Conservation (phyloP, 1,284 basidiomycete genomes). For the Inonotus hispidus region DNA sequence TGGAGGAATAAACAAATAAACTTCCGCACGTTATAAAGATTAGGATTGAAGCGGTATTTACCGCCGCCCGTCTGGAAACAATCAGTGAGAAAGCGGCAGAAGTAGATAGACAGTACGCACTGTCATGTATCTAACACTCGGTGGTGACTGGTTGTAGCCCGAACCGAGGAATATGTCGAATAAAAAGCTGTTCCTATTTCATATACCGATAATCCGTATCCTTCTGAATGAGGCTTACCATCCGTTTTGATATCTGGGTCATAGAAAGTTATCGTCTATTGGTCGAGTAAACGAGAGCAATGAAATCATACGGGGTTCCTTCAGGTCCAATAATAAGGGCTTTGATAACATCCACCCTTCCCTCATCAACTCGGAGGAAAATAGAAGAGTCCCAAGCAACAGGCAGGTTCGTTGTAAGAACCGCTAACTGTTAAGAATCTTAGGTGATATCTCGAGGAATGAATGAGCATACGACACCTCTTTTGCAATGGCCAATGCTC, state of each 20-base stretch:
- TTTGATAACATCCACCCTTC: conserved; percentile 86
- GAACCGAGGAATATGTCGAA: conserved; percentile 90
- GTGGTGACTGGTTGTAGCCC: conserved; percentile 75
- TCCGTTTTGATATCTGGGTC: conserved; percentile 69
- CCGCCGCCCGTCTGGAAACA: conserved; percentile 74
- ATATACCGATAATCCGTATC: conserved; percentile 16
- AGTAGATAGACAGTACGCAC: conserved; percentile 36
- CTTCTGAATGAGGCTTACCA: conserved; percentile 44
- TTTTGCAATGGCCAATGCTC: conserved; percentile 88
- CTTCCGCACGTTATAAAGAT: conserved; percentile 72
- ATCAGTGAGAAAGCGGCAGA: conserved; percentile 13
- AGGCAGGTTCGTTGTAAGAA: conserved; percentile 84
- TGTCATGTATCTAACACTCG: conserved; percentile 87
- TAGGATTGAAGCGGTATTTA: conserved; percentile 86
- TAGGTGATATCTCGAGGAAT: conserved; percentile 8
- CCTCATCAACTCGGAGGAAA: conserved; percentile 82
- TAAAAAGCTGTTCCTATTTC: conserved; percentile 42
- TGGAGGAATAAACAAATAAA: neutral
- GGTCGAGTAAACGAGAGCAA: conserved; percentile 4
- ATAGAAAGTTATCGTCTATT: conserved; percentile 4
- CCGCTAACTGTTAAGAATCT: conserved; percentile 61
- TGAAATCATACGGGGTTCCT: conserved; percentile 74
- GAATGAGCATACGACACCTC: conserved; percentile 47
- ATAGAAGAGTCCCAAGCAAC: conserved; percentile 88
- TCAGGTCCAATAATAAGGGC: conserved; percentile 86